Evolutionary conservation across 2,329 filamentous ascomycete species (phyloP), one percentile per base, ranked within the genome.

Genomic region (Aspergillus sp.): DNA sequence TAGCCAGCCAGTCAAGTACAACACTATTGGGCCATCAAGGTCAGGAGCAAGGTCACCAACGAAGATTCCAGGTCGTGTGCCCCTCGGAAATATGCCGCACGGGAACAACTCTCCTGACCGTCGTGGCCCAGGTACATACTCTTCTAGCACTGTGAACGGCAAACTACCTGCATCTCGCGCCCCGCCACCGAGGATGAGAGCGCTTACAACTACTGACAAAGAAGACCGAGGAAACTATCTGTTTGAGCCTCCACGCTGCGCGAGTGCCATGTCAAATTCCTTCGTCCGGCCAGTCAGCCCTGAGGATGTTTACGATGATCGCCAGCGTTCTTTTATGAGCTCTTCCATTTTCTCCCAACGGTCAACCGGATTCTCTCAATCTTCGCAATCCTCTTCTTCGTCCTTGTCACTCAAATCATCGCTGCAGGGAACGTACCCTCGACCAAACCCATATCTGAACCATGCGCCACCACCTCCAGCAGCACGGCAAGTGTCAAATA

Each of bases 171-270:
- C 81, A 25, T 69, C 70, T 58, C 55, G 86, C 71, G 83, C 89
- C 1, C 92, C 92, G 41, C 93, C 93, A 13, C 94, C 94, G 53
- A 95, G 93, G 76, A 97, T 98, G 93, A 89, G 94, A 66, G 92
- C 96, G 47, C 83, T 97, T 31, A 87, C 87, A 11, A 60, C 61
- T 65, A 77, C 82, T 8, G 84, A 85, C 51, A 82, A 84, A 4
- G 80, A 72, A 56, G 74, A 77, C 34, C 77, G 73, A 34, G 66
- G 67, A 25, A 78, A 67, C 60, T 71, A 74, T 62, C 55, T 71
- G 23, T 69, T 76, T 61, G 76, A 70, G 52, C 74, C 82, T 11
- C 73, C 84, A 22, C 83, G 85, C 48, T 84, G 83, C 68, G 81
- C 79, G 49, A 88, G 85, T 60, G 77, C 77, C 22, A 69, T 80